These are phyloP conservation scores for Rubroboletus pulcherrimus DNA, from an alignment of 768 basidiomycete genomes.

Conservation along the genomic window DNA sequence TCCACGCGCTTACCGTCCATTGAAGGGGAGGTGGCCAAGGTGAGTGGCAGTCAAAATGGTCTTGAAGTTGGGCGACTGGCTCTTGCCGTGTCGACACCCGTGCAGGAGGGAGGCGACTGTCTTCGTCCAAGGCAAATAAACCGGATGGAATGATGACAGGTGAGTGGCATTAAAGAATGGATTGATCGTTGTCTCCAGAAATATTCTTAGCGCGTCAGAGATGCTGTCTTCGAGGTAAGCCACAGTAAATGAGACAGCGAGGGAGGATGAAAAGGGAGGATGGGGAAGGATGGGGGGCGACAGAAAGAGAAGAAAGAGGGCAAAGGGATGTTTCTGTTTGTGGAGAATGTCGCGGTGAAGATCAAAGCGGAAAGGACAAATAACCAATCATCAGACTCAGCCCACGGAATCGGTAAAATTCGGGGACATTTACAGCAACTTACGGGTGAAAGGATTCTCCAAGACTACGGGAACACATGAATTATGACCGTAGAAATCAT, in stretches of 20 bases:
- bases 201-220: background rate
- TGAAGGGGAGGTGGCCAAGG: background rate
- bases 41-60: background rate
- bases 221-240: background rate
- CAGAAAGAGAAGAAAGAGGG: background rate
- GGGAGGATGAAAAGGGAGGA: background rate
- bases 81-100: background rate
- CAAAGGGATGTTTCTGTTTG: slow-evolving; percentile 7
- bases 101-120: background rate
- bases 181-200: background rate
- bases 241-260: background rate
- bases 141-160: background rate
- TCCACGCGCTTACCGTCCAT: background rate
- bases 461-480: background rate
- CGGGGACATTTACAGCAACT: background rate
- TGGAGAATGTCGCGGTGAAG: slow-evolving; percentile 5
- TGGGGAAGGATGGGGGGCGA: background rate
- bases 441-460: background rate
- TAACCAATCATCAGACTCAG: slow-evolving; percentile 2
- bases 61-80: background rate
- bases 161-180: slow-evolving; percentile 4
- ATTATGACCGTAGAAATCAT: background rate
- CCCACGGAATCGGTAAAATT: background rate
- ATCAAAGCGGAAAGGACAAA: slow-evolving; percentile 14
- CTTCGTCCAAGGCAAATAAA: background rate